A percentile compares a stretch with the other conserved stretches of the same genome.
phyloP scores from a whole-genome alignment of 208 protist species.

The Trypanosomatidae sp. region DNA sequence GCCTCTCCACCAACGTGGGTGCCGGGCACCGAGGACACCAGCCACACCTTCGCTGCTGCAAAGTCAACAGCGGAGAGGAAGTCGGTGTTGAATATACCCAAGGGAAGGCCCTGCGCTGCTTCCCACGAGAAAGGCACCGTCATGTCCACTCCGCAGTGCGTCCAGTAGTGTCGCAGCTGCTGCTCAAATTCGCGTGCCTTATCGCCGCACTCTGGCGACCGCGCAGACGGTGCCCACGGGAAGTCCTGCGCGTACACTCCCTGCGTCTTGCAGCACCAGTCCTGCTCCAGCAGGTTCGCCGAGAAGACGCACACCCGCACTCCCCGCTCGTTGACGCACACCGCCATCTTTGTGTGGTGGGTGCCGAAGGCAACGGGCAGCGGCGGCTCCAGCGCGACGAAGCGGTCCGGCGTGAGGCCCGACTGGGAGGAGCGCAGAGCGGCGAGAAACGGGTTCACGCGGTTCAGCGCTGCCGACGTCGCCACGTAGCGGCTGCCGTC shows the following conservation, averaged over 20 bases:
- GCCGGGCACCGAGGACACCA: conserved; percentile 71
- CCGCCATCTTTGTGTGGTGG: conserved; percentile 78
- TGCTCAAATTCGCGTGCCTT: conserved; percentile 29
- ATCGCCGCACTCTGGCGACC: too few species aligned
- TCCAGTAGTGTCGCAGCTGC: conserved; percentile 40
- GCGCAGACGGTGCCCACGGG: conserved; percentile 31
- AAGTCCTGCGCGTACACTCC: conserved; percentile 87
- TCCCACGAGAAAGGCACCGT: background rate
- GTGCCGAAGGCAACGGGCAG: conserved; percentile 76
- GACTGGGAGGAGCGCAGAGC: conserved; percentile 5
- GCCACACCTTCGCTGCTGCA: conserved; percentile 41
- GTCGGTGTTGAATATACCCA: conserved; percentile 32
- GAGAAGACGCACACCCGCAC: conserved; percentile 71
- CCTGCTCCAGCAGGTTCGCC: conserved; percentile 66
- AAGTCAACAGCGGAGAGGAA: conserved; percentile 69
- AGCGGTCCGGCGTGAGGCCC: conserved; percentile 14
- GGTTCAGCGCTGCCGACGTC: conserved; percentile 15
- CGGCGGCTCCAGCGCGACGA: conserved; percentile 57
- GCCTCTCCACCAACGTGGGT: conserved; percentile 26
- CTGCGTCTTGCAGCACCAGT: conserved; percentile 73
- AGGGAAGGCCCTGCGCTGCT: conserved; percentile 2
- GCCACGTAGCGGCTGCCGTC: background rate
- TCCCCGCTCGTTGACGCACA: conserved; percentile 60
- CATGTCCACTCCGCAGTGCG: conserved; percentile 12
- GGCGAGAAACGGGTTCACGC: conserved; percentile 23